Conservation (phyloP, 2,329 filamentous ascomycete species). For the Phialocephala subalpina region DNA sequence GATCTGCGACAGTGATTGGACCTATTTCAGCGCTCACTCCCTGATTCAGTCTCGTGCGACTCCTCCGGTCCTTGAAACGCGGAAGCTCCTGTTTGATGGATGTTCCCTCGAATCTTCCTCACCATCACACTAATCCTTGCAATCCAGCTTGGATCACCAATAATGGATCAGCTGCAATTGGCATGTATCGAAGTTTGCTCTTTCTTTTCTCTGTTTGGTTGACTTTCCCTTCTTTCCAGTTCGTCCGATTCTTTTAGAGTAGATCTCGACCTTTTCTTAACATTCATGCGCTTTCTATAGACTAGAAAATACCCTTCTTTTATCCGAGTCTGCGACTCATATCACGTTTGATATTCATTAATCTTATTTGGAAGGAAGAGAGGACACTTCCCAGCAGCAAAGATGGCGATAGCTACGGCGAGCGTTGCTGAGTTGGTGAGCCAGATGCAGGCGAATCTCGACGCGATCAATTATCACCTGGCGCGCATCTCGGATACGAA, state of each 20-base stretch:
- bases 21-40: background rate
- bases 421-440: slow-evolving; percentile 19
- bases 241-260: slow-evolving; percentile 11
- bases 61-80: slow-evolving; percentile 1
- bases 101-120: slow-evolving; percentile 4
- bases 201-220: slow-evolving; percentile 3
- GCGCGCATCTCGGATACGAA: slow-evolving; percentile 22
- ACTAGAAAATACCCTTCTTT: slow-evolving; percentile 13
- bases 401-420: slow-evolving; percentile 15
- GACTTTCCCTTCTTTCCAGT: slow-evolving; percentile 8
- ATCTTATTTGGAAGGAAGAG: slow-evolving; percentile 4
- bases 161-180: slow-evolving; percentile 2
- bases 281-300: slow-evolving; percentile 16
- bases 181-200: slow-evolving; percentile 10
- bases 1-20: slow-evolving; percentile 5
- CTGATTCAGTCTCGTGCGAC: slow-evolving; percentile 2
- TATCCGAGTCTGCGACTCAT: slow-evolving; percentile 16
- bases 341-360: slow-evolving; percentile 5
- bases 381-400: background rate
- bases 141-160: slow-evolving; percentile 10
- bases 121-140: slow-evolving; percentile 1
- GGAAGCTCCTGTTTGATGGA: slow-evolving; percentile 10
- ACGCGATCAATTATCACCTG: slow-evolving; percentile 20
- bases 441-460: slow-evolving; percentile 21
- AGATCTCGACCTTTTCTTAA: background rate